Evolutionary conservation across 1,139 yeast genomes (phyloP), one percentile per base, ranked within the genome.

Genomic region (Scheffersomyces segobiensis): DNA sequence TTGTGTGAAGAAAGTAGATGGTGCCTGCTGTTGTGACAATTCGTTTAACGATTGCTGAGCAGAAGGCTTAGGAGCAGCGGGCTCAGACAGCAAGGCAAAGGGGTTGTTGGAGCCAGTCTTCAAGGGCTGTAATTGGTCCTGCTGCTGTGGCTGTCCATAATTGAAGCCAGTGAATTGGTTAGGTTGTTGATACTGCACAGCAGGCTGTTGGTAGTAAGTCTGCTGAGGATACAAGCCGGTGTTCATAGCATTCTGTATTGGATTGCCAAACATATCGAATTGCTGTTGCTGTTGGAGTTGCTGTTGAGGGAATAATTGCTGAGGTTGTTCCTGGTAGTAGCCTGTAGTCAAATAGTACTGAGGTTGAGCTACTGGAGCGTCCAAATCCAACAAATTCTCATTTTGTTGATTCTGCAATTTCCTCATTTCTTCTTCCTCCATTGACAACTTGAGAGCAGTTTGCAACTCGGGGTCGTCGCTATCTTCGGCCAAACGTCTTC

Each of bases 61-160:
- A 53, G 62, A 66, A 57, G 59, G 68, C 58, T 67, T 65, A 50
- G 67, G 58, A 14, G 50, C 55, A 17, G 69, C 57, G 26, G 69
- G 55, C 42, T 67, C 70, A 3, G 70, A 61, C 26, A 71, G 76
- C 69, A 86, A 77, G 1, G 97, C 96, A 75, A 93, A 93, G 56
- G 98, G 98, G 72, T 93, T 93, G 75, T 93, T 93, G 3, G 95
- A 85, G 0, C 97, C 97, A 0, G 97, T 89, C 65, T 85, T 82
- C 68, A 87, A 78, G 1, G 93, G 91, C 68, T 81, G 83, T 65
- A 77, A 67, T 67, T 71, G 66, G 71, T 74, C 81, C 59, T 75
- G 79, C 57, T 73, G 81, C 57, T 72, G 81, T 58, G 70, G 71
- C 46, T 51, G 47, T 52, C 50, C 50, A n/a, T 48, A 48, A n/a